Evolutionary conservation across 139 green algal species (phyloP).

Genomic region (Zygnema cylindricum): DNA sequence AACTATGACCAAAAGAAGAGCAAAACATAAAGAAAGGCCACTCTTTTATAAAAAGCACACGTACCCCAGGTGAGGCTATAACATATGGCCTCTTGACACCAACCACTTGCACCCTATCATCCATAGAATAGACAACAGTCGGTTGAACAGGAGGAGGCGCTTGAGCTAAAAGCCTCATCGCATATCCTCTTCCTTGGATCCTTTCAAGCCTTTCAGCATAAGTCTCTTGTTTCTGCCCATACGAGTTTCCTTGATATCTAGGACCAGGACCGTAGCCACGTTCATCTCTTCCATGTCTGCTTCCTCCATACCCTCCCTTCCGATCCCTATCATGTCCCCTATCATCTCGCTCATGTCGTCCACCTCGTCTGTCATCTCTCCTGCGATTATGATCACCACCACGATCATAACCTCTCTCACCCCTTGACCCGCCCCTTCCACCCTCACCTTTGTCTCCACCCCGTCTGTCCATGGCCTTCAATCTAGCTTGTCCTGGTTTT

Average conservation of each 20-base stretch:
- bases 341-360: neutral
- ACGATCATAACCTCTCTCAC: neutral
- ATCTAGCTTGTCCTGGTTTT: conserved; percentile 24
- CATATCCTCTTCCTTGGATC: conserved; percentile 26
- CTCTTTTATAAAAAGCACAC: neutral
- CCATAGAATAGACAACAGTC: neutral
- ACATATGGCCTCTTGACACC: neutral
- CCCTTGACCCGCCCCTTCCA: conserved; percentile 21
- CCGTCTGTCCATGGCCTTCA: conserved; percentile 37
- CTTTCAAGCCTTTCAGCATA: conserved; percentile 23
- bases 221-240: conserved; percentile 1
- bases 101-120: neutral
- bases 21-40: too few relatives aligned
- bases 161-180: neutral
- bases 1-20: too few relatives aligned
- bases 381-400: conserved; percentile 17
- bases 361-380: neutral
- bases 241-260: neutral
- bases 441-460: conserved; percentile 17
- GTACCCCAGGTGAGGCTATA: neutral
- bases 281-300: neutral
- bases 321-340: neutral
- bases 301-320: neutral
- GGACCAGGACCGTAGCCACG: too few relatives aligned
- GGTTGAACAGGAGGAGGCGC: neutral